Base-by-base conservation (phyloP, 345 rosid species). In the Aurinia saxatilis region DNA sequence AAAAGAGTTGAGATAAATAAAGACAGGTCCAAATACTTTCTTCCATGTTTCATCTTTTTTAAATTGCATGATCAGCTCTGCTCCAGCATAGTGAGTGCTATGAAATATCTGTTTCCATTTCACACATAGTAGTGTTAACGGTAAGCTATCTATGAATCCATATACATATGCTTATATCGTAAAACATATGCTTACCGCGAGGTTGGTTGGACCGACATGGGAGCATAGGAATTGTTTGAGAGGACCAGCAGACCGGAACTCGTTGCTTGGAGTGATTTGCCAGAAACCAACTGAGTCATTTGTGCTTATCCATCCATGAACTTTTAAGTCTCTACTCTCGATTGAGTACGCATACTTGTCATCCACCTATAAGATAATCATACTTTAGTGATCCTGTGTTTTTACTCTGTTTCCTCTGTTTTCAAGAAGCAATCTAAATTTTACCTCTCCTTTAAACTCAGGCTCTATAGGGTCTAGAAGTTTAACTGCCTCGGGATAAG, bases 251-350 rank as follows among this genome's bases (percentile, higher is more conserved):
- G 93, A 73, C 27, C 99, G 79, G 57, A 81, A 93, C 81, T 93
- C 97, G 47, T 78, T 78, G 66, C 97, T 93, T 2, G 99, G 99
- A n/a, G 95, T 84, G 62, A 93, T 93, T 60, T 87, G 99, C 97
- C 96, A 93, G 73, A 90, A 85, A 0, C 96, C 99, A 8, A 89
- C 82, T 0, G 84, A 72, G 0, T 91, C 88, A 9, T 82, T 75
- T 7, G 59, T 71, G 77, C 84, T 77, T 54, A 93, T 87, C 99
- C 96, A 93, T 5, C 99, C 99, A 58, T 93, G 99, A 46, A 87
- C 90, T 15, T 62, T 60, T 23, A 79, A 72, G 67, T 81, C 85
- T 74, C 64, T 77, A 74, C 83, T 81, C 48, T 85, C 91, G 60
- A 80, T 68, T 8, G 95, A 82, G 57, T 93, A 90, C 15, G 72